Percentiles rank a stretch among this genome's conserved stretches.
phyloP scores from a whole-genome alignment of 768 basidiomycete species.

The Naganishia onofrii region DNA sequence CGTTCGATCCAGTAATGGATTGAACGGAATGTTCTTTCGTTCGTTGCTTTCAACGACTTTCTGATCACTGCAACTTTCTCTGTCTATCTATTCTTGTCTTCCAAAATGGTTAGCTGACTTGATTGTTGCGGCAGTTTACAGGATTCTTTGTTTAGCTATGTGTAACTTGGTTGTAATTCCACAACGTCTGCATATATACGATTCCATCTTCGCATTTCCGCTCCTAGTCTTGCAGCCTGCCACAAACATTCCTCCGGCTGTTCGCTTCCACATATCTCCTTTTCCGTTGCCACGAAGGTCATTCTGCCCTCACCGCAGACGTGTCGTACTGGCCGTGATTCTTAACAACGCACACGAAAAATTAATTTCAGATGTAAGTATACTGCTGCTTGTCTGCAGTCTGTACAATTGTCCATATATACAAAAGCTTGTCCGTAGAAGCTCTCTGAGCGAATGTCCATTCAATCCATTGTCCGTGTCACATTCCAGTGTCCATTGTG shows the following conservation, averaged over 20 bases:
- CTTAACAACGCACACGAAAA: no score
- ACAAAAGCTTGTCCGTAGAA: not conserved
- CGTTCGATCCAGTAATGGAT: slow-evolving; percentile 15
- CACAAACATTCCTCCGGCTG: no score
- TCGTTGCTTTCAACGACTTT: slow-evolving; percentile 26
- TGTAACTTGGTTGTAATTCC: not conserved
- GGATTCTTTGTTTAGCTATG: not conserved
- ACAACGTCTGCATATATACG: not conserved
- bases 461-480: no score
- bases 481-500: not conserved
- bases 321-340: no score
- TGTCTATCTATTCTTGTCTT: not conserved
- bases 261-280: no score
- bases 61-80: slow-evolving; percentile 10
- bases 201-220: not conserved
- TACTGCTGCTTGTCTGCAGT: not conserved
- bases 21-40: slow-evolving; percentile 18
- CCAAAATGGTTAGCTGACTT: not conserved
- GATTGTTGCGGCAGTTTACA: not conserved
- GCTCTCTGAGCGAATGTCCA: not conserved
- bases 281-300: no score
- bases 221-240: not conserved
- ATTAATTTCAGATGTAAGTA: no score
- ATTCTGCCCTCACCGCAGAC: no score
- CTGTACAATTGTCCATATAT: slow-evolving; percentile 2